Conservation (phyloP, 2,329 filamentous ascomycete species). For the Corinectria fuckeliana region DNA sequence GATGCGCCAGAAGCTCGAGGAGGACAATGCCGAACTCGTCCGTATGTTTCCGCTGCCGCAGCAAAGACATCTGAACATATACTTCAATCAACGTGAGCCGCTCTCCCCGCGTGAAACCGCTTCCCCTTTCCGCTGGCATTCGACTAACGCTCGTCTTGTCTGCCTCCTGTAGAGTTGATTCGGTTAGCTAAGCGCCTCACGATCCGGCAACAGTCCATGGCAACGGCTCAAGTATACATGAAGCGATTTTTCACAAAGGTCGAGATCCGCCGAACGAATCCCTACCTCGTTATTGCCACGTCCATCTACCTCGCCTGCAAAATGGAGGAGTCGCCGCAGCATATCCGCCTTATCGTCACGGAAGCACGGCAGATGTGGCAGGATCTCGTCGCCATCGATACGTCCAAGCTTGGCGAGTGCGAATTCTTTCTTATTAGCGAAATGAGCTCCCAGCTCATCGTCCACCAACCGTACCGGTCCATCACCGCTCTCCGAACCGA, state of each 20-base stretch:
- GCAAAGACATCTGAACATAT: constrained; percentile 82
- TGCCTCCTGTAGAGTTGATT: constrained; percentile 66
- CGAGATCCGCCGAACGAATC: constrained; percentile 90
- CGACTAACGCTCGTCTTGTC: constrained; percentile 13
- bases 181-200: constrained; percentile 85
- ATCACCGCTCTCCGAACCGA: constrained; percentile 73
- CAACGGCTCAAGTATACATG: constrained; percentile 93
- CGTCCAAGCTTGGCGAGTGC: constrained; percentile 87
- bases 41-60: constrained; percentile 85
- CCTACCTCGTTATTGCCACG: constrained; percentile 91
- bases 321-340: constrained; percentile 96
- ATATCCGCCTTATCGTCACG: constrained; percentile 87
- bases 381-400: constrained; percentile 77
- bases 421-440: constrained; percentile 93
- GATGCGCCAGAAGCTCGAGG: constrained; percentile 77
- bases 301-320: constrained; percentile 96
- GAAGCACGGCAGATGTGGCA: constrained; percentile 89
- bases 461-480: constrained; percentile 90
- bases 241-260: constrained; percentile 92
- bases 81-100: constrained; percentile 83
- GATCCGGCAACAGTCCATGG: constrained; percentile 88
- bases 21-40: constrained; percentile 75
- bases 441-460: constrained; percentile 86
- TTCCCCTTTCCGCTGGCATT: background rate
- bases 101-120: background rate